Evolutionary conservation across 2,329 filamentous ascomycete species (phyloP).

Genomic region (Ramichloridium luteum): DNA sequence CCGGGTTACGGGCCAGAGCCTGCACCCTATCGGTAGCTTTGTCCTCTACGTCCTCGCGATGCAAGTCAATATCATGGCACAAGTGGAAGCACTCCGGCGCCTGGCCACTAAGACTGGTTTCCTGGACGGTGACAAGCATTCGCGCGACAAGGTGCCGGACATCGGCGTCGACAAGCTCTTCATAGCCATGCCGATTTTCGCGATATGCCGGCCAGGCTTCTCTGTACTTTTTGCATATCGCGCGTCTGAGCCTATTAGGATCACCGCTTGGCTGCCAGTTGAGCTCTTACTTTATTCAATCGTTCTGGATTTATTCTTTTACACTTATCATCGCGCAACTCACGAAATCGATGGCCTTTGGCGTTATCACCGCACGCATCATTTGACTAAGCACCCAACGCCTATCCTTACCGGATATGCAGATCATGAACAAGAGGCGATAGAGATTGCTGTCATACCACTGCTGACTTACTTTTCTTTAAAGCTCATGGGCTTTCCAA

Average conservation of each 20-base stretch:
- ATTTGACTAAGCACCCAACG: conserved; percentile 33
- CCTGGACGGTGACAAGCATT: conserved; percentile 31
- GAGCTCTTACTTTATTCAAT: conserved; percentile 30
- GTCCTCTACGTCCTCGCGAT: conserved; percentile 26
- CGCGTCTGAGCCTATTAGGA: conserved; percentile 6
- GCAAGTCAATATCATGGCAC: conserved; percentile 28
- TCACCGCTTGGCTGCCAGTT: conserved; percentile 22
- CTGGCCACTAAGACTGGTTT: conserved; percentile 26
- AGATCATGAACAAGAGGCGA: conserved; percentile 30
- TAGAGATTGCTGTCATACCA: conserved; percentile 30
- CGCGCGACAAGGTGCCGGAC: conserved; percentile 30
- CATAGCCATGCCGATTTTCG: neutral
- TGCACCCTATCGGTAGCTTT: conserved; percentile 20
- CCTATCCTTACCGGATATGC: conserved; percentile 30
- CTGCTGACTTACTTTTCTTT: conserved; percentile 27
- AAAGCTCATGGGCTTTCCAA: conserved; percentile 26
- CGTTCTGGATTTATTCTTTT: conserved; percentile 34
- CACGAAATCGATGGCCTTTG: conserved; percentile 28
- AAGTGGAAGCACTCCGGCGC: conserved; percentile 26
- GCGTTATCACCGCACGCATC: conserved; percentile 33
- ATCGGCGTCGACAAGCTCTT: conserved; percentile 8
- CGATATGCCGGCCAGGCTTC: neutral
- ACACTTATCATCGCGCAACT: conserved; percentile 32
- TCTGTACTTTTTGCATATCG: neutral
- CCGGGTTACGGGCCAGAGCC: conserved; percentile 18